Evolutionary conservation across 2,329 filamentous ascomycete genomes (phyloP).

Genomic region (Paraconiothyrium brasiliense): DNA sequence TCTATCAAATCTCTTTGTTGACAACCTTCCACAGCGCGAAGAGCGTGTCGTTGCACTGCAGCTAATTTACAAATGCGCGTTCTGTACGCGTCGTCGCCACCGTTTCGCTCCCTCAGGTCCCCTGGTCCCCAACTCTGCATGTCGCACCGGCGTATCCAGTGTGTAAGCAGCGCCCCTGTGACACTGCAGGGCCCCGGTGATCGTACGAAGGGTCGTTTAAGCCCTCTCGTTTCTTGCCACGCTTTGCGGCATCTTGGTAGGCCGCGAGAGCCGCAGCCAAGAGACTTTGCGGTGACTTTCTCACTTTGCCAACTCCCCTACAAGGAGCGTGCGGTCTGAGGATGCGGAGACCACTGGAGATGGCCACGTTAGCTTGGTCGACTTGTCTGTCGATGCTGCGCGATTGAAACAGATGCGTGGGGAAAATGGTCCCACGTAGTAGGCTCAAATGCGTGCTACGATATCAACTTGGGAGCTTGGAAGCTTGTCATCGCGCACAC

Average conservation of each 20-base stretch:
- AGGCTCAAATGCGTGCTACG: neutral
- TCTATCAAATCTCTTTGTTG: constrained; percentile 27
- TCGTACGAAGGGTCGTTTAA: constrained; percentile 16
- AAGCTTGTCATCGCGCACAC: constrained; percentile 6
- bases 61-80: constrained; percentile 27
- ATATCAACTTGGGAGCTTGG: neutral
- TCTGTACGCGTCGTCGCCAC: constrained; percentile 29
- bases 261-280: constrained; percentile 34
- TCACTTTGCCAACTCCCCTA: constrained; percentile 81
- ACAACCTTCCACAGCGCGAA: constrained; percentile 6
- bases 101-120: constrained; percentile 20
- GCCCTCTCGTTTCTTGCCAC: constrained; percentile 34
- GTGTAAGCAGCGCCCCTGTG: constrained; percentile 34
- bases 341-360: constrained; percentile 82
- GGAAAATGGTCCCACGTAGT: neutral
- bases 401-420: constrained; percentile 27
- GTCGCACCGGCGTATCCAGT: constrained; percentile 48
- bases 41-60: constrained; percentile 30
- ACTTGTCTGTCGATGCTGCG: constrained; percentile 15
- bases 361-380: constrained; percentile 41
- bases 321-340: constrained; percentile 84
- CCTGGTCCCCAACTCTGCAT: constrained; percentile 27
- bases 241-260: constrained; percentile 36
- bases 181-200: constrained; percentile 30
- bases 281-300: constrained; percentile 19